Evolutionary conservation across 129 eudicot species (phyloP).

Genomic region (Kitagawia praeruptora): DNA sequence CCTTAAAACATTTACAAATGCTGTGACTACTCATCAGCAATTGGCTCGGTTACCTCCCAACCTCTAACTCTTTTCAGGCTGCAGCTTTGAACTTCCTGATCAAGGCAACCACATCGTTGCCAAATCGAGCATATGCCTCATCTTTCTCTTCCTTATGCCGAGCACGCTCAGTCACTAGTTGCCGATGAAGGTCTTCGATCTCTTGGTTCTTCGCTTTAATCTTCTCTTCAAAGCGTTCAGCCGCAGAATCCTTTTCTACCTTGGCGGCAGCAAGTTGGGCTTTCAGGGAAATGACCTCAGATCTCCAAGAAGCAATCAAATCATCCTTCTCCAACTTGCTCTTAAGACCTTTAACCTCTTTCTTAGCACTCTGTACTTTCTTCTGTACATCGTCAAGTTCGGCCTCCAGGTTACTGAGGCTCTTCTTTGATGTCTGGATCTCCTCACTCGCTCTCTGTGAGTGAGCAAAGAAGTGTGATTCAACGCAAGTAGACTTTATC

Average conservation of each 20-base stretch:
- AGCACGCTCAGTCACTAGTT: neutral
- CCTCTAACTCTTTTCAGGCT: neutral
- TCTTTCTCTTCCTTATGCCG: neutral
- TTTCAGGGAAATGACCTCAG: neutral
- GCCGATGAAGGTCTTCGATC: neutral
- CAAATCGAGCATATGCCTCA: neutral
- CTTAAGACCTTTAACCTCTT: neutral
- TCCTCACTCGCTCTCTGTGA: neutral
- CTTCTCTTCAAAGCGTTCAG: neutral
- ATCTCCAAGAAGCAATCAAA: neutral
- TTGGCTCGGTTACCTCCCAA: neutral
- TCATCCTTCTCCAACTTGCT: neutral
- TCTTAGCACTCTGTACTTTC: conserved; percentile 3
- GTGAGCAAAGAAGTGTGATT: neutral
- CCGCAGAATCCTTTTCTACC: neutral
- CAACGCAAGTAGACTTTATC: neutral
- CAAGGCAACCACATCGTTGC: neutral
- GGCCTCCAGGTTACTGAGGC: neutral
- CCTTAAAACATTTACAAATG: too few relatives aligned
- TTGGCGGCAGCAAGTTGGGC: neutral
- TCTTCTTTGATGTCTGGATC: neutral
- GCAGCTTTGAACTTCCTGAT: neutral
- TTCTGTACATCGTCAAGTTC: neutral
- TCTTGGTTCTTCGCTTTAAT: conserved; percentile 2
- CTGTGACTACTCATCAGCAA: neutral